A percentile compares a stretch with the other conserved stretches of the same genome.
Conservation (phyloP, 2,329 filamentous ascomycete species). For the Xylariales sp. region DNA sequence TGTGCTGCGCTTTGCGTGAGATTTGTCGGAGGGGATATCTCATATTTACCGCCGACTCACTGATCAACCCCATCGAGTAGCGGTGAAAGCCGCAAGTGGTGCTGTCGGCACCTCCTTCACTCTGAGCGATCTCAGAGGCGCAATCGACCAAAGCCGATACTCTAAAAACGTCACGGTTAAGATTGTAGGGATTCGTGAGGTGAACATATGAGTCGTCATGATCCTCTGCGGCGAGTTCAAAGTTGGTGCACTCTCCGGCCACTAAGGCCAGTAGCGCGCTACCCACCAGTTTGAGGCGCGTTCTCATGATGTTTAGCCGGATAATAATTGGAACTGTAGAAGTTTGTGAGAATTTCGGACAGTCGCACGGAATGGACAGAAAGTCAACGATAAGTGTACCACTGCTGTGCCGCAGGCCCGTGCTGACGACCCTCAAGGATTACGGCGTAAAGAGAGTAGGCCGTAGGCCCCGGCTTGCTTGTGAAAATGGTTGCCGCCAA, state of each 20-base stretch:
- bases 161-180: not conserved
- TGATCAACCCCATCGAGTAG: slow-evolving; percentile 27
- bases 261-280: slow-evolving; percentile 9
- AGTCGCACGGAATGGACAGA: not conserved
- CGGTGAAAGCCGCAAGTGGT: slow-evolving; percentile 24
- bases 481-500: no score
- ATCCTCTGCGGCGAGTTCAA: slow-evolving; percentile 11
- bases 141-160: slow-evolving; percentile 20
- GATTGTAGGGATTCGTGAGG: slow-evolving; percentile 15
- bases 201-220: slow-evolving; percentile 1
- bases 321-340: not conserved
- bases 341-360: not conserved
- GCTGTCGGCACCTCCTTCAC: slow-evolving; percentile 11
- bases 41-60: not conserved
- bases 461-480: no score
- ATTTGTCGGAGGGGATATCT: not conserved
- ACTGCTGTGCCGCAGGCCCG: not conserved
- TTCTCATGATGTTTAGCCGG: slow-evolving; percentile 4
- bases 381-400: not conserved
- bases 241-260: slow-evolving; percentile 16
- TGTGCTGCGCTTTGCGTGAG: not conserved
- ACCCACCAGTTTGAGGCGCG: slow-evolving; percentile 11
- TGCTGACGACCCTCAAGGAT: not conserved
- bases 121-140: slow-evolving; percentile 18
- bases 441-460: no score